Evolutionary conservation across 805 yeast genomes (phyloP), one percentile per base, ranked within the genome.

Genomic region (Zygoascus biomembranicola): DNA sequence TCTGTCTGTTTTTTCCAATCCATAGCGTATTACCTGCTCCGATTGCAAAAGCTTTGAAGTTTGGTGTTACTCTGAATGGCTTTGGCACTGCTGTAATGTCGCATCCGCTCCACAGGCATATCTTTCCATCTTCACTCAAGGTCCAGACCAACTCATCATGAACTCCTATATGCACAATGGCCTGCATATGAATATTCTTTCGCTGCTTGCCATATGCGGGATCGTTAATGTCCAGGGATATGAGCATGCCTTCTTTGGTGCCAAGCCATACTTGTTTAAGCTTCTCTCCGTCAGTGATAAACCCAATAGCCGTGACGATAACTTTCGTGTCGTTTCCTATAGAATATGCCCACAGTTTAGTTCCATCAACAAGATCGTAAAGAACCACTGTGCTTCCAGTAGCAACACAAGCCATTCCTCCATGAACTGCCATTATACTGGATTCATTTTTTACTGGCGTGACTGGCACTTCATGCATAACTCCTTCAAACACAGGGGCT

Each of bases 81-180:
- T 55, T 59, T 3, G 72, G 70, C 20, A 59, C 52, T 4, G 52
- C 57, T 20, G 57, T 52, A 14, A 66, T 35, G n/a, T 54, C 56
- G 9, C 56, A 56, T 19, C 55, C 58, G 4, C 52, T 32, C 76
- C 76, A 72, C 1, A 67, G 54, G 50, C 65, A 64, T 1, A 70
- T 50, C 44, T 66, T 63, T 1, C 76, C 75, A 23, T 69, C 72
- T 2, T 65, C 70, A 43, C 72, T 71, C 23, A 72, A 42, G 1
- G 72, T 66, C 65, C 71, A 66, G 50, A 67, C 63, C 28, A 53
- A 44, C 44, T 55, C 57, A 14, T 26, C 26, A n/a, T 43, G 28
- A 28, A 41, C 37, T 23, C 53, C 52, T 18, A 62, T 60, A 6
- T 49, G 46, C 19, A 62, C 61, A 6, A 62, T 44, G 3, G 65